These are phyloP conservation scores for Verticillium alfalfae DNA, from an alignment of 2,329 filamentous ascomycete genomes.

Conservation along the genomic window DNA sequence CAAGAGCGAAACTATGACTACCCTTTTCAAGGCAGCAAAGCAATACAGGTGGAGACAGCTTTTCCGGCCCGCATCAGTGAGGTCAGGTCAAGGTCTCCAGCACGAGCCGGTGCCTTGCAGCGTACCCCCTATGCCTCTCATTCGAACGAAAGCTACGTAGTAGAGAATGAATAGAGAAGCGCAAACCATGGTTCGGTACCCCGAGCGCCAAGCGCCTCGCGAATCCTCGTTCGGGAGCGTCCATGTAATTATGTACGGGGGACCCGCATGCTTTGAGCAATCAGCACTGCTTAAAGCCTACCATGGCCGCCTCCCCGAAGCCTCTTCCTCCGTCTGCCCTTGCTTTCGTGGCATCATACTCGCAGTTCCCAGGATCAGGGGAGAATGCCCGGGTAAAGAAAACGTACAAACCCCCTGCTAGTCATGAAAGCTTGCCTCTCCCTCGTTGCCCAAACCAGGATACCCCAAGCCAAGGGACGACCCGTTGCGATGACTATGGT, in stretches of 20 bases:
- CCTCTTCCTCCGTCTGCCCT: background rate
- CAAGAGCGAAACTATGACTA: background rate
- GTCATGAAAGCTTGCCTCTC: background rate
- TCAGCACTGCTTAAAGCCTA: slow-evolving; percentile 1
- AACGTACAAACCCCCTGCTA: background rate
- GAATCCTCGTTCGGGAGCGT: background rate
- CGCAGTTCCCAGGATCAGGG: background rate
- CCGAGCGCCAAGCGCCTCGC: background rate
- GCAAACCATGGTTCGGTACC: background rate
- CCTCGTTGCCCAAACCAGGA: background rate
- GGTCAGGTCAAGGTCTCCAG: background rate
- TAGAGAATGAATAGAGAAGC: background rate
- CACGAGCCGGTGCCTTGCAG: background rate
- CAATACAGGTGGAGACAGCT: background rate
- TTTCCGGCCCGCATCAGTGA: background rate
- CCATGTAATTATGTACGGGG: background rate
- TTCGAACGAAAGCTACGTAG: background rate
- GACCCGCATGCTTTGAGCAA: background rate
- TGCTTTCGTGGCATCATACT: background rate
- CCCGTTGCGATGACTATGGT: background rate
- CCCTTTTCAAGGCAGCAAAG: background rate
- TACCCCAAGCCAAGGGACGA: background rate
- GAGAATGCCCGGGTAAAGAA: background rate
- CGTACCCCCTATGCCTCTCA: background rate
- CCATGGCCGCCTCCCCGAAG: background rate